phyloP scores from a whole-genome alignment of 306 rosid species.

The Acacia melanoxylon region DNA sequence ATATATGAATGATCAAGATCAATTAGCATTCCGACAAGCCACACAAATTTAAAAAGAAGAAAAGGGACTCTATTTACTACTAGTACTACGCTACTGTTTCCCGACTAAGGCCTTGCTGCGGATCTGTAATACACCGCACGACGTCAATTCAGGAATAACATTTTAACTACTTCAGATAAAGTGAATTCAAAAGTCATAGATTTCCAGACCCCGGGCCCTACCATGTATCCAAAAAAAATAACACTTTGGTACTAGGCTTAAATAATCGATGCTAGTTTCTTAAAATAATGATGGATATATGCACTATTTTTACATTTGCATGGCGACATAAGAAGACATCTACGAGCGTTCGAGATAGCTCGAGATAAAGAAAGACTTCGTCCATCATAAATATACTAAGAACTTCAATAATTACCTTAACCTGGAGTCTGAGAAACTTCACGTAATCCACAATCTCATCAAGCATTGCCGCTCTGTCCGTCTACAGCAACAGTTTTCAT shows the following conservation, averaged over 20 bases:
- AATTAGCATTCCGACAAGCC: not conserved
- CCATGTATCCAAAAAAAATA: not conserved
- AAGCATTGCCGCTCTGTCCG: slow-evolving; percentile 96
- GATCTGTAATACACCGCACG: slow-evolving; percentile 20
- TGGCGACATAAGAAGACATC: not conserved
- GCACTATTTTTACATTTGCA: not conserved
- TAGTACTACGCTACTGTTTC: not conserved
- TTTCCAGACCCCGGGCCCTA: not conserved
- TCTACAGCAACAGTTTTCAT: slow-evolving; percentile 49
- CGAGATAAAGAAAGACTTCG: not conserved
- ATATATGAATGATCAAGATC: slow-evolving; percentile 10
- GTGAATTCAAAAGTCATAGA: slow-evolving; percentile 16
- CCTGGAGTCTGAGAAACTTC: slow-evolving; percentile 97
- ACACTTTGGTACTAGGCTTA: not conserved
- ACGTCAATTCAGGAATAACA: slow-evolving; percentile 35
- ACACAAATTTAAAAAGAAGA: not conserved
- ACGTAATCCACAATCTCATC: slow-evolving; percentile 98
- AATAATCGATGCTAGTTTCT: slow-evolving; percentile 15
- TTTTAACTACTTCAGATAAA: slow-evolving; percentile 27
- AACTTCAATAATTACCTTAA: slow-evolving; percentile 62
- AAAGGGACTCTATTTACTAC: not conserved
- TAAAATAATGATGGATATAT: slow-evolving; percentile 17
- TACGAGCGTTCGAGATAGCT: not conserved
- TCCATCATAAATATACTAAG: slow-evolving; percentile 10
- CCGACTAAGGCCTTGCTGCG: slow-evolving; percentile 28